Evolutionary conservation across 352 stramenopile genomes (phyloP).

Genomic region (Hyaloperonospora arabidopsidis): DNA sequence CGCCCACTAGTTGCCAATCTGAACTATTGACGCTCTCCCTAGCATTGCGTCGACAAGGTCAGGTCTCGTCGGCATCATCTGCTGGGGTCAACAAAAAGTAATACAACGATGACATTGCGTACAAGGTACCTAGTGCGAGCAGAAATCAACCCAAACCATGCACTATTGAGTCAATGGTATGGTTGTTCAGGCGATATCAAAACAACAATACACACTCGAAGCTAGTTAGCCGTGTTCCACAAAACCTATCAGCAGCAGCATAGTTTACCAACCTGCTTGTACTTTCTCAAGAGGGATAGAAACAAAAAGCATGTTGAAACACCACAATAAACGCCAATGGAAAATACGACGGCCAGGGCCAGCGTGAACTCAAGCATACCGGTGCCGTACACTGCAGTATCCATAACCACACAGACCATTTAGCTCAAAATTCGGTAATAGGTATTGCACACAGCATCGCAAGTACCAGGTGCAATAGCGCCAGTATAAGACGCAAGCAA

Average conservation of each 20-base stretch:
- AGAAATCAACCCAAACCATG: constrained; percentile 77
- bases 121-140: constrained; percentile 66
- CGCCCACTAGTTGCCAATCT: too few relatives aligned
- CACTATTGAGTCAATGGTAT: constrained; percentile 81
- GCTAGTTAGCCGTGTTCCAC: constrained; percentile 4
- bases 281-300: constrained; percentile 79
- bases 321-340: constrained; percentile 67
- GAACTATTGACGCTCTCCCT: too few relatives aligned
- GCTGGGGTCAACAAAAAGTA: constrained; percentile 58
- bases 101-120: constrained; percentile 81
- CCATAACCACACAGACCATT: neutral
- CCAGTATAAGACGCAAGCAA: constrained; percentile 80
- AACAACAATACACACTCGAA: neutral
- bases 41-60: too few relatives aligned
- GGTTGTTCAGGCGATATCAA: constrained; percentile 69
- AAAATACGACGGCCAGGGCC: constrained; percentile 79
- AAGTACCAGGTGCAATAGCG: constrained; percentile 81
- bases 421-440: neutral
- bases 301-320: constrained; percentile 87
- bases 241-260: neutral
- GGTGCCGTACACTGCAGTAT: constrained; percentile 65
- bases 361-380: constrained; percentile 82
- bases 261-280: constrained; percentile 75
- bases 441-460: neutral
- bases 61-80: constrained; percentile 38